Base-by-base conservation (phyloP, 2,329 filamentous ascomycete species). In the Ilyonectria sp. region DNA sequence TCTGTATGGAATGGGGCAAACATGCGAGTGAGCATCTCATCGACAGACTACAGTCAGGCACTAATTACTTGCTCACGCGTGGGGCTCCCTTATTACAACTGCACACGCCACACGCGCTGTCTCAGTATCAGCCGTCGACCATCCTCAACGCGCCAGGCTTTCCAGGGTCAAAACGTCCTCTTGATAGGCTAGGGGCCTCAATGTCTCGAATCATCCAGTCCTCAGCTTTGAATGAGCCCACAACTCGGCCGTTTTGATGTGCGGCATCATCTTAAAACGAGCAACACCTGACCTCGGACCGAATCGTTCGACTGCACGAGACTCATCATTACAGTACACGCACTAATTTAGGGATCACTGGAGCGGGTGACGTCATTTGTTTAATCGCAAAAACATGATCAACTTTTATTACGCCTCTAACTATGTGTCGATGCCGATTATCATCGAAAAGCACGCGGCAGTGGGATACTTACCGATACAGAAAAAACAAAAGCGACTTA, bases 381-480 rank as follows among this genome's bases (percentile, higher is more conserved):
- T 69, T 31, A 33, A n/a, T 49, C 26, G 46, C 55, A 56, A 59
- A 70, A 68, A 71, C 65, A 71, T 67, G 65, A 68, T 64, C 23
- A 67, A 76, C 74, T 76, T 76, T 76, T 76, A 74, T 76, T 76
- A 74, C 74, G 74, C 74, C 74, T 73, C 69, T 69, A 73, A 55
- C 69, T 71, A 65, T 64, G 40, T 71, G 66, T 62, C 58, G 61
- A 68, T 70, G 60, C 61, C 62, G 62, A 57, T 66, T 53, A 59
- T 72, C 67, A 72, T 73, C 63, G 63, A 68, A 70, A 75, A 70
- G 60, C 68, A 68, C 70, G 70, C 60, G 67, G 68, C 65, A 70
- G 63, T 75, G 71, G 74, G 65, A 73, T 76, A 76, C 74, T 76
- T 67, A 76, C 74, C 72, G 74, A 66, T 65, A 74, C 60, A 64